Evolutionary conservation across 306 rosid species (phyloP).

Genomic region (Lupinus albus): DNA sequence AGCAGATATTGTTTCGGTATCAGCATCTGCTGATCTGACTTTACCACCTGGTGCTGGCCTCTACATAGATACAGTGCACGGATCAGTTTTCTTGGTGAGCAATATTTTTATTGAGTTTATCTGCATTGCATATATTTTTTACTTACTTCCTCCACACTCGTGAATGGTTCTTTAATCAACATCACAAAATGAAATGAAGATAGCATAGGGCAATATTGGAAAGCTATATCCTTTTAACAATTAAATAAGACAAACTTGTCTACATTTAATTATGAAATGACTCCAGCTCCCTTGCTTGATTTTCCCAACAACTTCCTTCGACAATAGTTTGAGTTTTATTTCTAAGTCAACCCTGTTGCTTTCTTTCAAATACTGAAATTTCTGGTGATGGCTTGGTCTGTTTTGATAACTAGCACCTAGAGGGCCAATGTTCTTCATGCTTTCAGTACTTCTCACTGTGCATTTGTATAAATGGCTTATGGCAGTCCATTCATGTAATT

Average conservation of each 20-base stretch:
- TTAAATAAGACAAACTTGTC: constrained; percentile 9
- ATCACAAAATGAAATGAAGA: constrained; percentile 16
- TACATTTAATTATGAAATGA: constrained; percentile 21
- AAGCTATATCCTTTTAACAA: constrained; percentile 8
- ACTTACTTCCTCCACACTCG: constrained; percentile 13
- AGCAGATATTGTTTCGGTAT: constrained; percentile 86
- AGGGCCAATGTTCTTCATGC: constrained; percentile 19
- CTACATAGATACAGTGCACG: constrained; percentile 78
- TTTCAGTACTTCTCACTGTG: constrained; percentile 14
- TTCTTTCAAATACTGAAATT: constrained; percentile 5
- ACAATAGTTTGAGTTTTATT: constrained; percentile 10
- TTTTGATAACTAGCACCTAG: constrained; percentile 15
- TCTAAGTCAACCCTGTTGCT: constrained; percentile 16
- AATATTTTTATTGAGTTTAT: constrained; percentile 21
- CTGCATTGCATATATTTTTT: constrained; percentile 12
- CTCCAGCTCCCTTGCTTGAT: neutral
- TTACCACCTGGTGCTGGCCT: constrained; percentile 99
- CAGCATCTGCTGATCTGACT: constrained; percentile 94
- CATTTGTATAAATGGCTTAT: constrained; percentile 21
- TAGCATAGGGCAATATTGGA: constrained; percentile 20
- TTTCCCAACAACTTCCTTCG: constrained; percentile 16
- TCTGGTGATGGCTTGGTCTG: constrained; percentile 27
- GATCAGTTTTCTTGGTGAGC: constrained; percentile 84
- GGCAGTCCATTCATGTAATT: constrained; percentile 19
- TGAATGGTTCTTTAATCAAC: constrained; percentile 18